Conservation (phyloP, 306 rosid species). For the Prunus salicina region DNA sequence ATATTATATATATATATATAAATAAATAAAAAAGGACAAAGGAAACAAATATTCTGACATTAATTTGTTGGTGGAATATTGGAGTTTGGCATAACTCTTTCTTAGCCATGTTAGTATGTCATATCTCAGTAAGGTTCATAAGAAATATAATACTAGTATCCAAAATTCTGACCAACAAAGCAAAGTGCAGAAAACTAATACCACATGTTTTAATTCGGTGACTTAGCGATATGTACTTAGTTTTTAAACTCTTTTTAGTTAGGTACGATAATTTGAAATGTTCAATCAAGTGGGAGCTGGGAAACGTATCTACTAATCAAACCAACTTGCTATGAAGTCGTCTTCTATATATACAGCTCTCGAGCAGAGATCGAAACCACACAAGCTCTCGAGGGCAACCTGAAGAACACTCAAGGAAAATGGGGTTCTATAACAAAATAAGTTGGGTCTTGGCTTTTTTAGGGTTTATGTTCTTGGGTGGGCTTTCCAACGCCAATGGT, state of each 20-base stretch:
- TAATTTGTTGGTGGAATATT: too few species aligned
- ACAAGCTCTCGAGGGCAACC: slow-evolving; percentile 6
- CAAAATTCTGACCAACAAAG: not conserved
- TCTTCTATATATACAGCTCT: not conserved
- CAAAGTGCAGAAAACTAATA: not conserved
- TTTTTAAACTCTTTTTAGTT: not conserved
- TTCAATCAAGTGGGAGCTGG: not conserved
- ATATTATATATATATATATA: too few species aligned
- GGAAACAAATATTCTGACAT: too few species aligned
- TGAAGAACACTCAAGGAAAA: slow-evolving; percentile 2
- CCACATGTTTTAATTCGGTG: not conserved
- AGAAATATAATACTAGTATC: not conserved
- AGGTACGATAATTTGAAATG: not conserved
- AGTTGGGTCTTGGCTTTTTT: not conserved
- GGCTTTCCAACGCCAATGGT: not conserved
- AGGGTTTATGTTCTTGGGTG: not conserved
- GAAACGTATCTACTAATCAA: too few species aligned
- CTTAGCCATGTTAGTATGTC: not conserved
- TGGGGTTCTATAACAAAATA: not conserved
- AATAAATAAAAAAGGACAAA: too few species aligned
- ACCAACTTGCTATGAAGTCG: not conserved
- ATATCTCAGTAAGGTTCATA: not conserved
- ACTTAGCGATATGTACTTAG: not conserved
- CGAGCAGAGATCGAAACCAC: not conserved
- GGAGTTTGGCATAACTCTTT: not conserved